Conservation (phyloP, 352 stramenopile species). For the Phytophthora citrophthora region DNA sequence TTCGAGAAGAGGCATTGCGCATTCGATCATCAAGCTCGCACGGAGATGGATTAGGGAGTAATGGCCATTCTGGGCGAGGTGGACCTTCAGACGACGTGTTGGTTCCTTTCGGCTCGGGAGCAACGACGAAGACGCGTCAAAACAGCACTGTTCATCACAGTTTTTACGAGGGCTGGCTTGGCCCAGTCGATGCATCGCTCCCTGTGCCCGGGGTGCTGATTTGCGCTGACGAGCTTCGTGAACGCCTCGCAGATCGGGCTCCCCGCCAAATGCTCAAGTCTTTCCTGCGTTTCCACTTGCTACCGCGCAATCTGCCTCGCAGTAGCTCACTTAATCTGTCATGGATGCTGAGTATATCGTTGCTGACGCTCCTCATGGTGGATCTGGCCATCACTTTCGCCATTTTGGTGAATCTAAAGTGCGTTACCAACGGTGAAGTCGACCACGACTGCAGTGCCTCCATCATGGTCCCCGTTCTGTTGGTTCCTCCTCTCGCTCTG, state of each 20-base stretch:
- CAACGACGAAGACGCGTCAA: slow-evolving; percentile 31
- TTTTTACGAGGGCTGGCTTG: slow-evolving; percentile 78
- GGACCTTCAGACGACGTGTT: slow-evolving; percentile 39
- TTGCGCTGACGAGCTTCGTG: slow-evolving; percentile 66
- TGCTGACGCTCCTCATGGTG: slow-evolving; percentile 73
- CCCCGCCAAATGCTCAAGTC: slow-evolving; percentile 44
- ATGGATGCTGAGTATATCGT: slow-evolving; percentile 74
- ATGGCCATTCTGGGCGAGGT: slow-evolving; percentile 31
- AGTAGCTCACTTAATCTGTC: slow-evolving; percentile 60
- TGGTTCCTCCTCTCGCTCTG: slow-evolving; percentile 73
- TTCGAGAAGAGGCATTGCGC: slow-evolving; percentile 73
- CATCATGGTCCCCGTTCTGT: slow-evolving; percentile 75
- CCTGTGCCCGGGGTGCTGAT: slow-evolving; percentile 77
- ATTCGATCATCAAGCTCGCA: slow-evolving; percentile 63
- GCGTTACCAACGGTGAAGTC: slow-evolving; percentile 74
- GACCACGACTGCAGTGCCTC: slow-evolving; percentile 72
- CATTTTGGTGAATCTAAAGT: slow-evolving; percentile 84
- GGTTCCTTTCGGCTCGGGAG: slow-evolving; percentile 26
- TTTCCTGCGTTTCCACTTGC: slow-evolving; percentile 54
- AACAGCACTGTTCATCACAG: slow-evolving; percentile 38
- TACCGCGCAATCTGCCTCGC: slow-evolving; percentile 63
- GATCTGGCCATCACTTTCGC: slow-evolving; percentile 83
- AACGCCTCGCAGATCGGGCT: slow-evolving; percentile 56
- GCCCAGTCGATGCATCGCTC: slow-evolving; percentile 74
- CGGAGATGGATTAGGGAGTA: slow-evolving; percentile 31